phyloP scores from a whole-genome alignment of 176 grass and related monocot species.

The Coix lacrymajobi region DNA sequence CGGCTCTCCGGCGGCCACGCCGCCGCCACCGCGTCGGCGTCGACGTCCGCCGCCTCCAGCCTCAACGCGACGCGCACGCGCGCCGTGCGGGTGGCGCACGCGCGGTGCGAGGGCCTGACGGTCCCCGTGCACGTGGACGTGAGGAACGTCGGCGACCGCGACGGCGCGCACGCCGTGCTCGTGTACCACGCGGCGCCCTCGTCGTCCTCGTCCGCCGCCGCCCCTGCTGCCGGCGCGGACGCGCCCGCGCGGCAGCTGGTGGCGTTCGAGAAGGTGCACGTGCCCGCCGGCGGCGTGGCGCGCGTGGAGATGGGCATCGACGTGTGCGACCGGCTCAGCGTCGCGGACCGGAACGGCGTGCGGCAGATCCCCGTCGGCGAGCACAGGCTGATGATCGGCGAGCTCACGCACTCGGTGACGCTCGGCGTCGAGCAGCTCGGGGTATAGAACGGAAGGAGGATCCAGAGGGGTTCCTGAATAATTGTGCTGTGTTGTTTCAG shows the following conservation, averaged over 20 bases:
- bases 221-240: not conserved
- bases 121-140: conserved; percentile 65
- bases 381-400: conserved; percentile 52
- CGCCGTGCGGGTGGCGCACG: conserved; percentile 56
- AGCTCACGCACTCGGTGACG: conserved; percentile 50
- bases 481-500: not conserved
- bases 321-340: conserved; percentile 53
- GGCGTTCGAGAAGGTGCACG: conserved; percentile 84
- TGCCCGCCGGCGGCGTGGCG: conserved; percentile 36
- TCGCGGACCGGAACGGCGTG: conserved; percentile 42
- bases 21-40: not conserved
- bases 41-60: not conserved
- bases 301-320: conserved; percentile 56
- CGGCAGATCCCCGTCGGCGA: conserved; percentile 58
- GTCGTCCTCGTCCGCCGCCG: not conserved
- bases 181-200: conserved; percentile 38
- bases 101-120: conserved; percentile 47
- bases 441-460: not conserved
- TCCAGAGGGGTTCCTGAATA: not conserved
- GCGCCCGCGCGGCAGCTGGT: conserved; percentile 45
- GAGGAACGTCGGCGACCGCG: conserved; percentile 47
- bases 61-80: conserved; percentile 6
- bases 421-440: conserved; percentile 32
- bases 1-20: conserved; percentile 33
- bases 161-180: conserved; percentile 69